These are phyloP conservation scores for Oryza glaberrima DNA, from an alignment of 176 grass and related monocot genomes.

Conservation along the genomic window DNA sequence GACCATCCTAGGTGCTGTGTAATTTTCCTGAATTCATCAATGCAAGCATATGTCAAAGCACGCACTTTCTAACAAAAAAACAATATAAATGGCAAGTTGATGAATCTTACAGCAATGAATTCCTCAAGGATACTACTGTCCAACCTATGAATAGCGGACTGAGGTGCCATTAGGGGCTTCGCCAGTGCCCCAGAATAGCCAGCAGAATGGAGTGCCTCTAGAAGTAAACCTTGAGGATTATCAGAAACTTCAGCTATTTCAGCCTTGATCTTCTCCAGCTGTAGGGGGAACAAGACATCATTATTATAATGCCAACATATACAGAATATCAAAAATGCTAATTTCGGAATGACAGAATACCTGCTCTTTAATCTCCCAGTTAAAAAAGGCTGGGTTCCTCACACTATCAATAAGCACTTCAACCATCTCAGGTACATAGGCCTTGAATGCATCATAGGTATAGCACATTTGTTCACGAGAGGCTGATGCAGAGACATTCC, in stretches of 20 bases:
- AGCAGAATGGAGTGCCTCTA: constrained; percentile 82
- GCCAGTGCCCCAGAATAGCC: constrained; percentile 84
- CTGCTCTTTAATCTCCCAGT: constrained; percentile 74
- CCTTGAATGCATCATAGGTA: constrained; percentile 83
- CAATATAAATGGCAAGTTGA: neutral
- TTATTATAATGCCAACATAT: neutral
- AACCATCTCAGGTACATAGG: constrained; percentile 69
- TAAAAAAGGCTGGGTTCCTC: constrained; percentile 69
- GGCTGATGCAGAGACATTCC: constrained; percentile 74
- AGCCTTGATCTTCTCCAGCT: constrained; percentile 70
- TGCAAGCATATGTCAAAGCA: constrained; percentile 38
- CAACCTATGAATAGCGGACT: constrained; percentile 60
- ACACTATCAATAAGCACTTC: constrained; percentile 77
- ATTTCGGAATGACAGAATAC: constrained; percentile 28
- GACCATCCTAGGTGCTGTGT: constrained; percentile 81
- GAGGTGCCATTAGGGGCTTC: constrained; percentile 66
- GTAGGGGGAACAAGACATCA: constrained; percentile 29
- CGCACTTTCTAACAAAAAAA: neutral
- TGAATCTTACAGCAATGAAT: constrained; percentile 68
- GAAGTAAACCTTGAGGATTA: constrained; percentile 77
- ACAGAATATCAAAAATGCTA: neutral
- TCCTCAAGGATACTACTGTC: constrained; percentile 61
- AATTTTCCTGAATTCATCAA: constrained; percentile 65
- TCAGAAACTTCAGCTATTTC: constrained; percentile 75
- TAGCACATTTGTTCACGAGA: constrained; percentile 89